phyloP scores from a whole-genome alignment of 108 stramenopile species.

The Fragilaria crotonensis region DNA sequence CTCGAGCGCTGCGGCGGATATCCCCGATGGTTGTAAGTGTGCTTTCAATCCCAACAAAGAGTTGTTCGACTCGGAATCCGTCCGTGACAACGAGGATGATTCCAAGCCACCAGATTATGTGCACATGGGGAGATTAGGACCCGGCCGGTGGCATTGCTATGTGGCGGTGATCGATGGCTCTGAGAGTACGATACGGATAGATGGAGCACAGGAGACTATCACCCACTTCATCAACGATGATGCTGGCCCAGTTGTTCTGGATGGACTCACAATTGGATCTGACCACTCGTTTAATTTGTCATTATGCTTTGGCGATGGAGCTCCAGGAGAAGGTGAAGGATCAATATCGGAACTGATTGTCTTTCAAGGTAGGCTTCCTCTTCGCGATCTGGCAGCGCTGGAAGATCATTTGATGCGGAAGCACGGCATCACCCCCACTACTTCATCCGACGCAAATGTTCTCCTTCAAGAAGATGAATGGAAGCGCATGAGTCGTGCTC shows the following conservation, averaged over 20 bases:
- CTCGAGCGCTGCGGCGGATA: neutral
- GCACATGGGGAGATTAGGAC: conserved; percentile 46
- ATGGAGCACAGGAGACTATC: conserved; percentile 47
- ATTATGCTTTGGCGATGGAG: conserved; percentile 64
- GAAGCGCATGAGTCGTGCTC: conserved; percentile 45
- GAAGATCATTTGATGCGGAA: conserved; percentile 67
- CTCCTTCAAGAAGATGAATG: conserved; percentile 46
- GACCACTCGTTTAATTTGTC: conserved; percentile 80
- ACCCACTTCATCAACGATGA: conserved; percentile 13
- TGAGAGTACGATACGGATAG: conserved; percentile 48
- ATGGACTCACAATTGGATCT: conserved; percentile 79
- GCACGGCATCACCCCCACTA: conserved; percentile 44
- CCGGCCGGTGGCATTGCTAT: conserved; percentile 81
- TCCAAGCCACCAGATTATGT: conserved; percentile 16
- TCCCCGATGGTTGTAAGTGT: neutral
- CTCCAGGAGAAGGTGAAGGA: conserved; percentile 65
- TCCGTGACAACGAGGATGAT: conserved; percentile 4
- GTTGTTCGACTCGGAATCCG: neutral
- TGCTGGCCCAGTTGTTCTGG: conserved; percentile 31
- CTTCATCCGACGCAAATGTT: conserved; percentile 8
- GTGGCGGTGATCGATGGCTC: conserved; percentile 59
- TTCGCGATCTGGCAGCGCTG: conserved; percentile 40
- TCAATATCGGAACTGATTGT: conserved; percentile 75
- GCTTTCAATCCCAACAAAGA: neutral
- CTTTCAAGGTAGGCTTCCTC: conserved; percentile 58